Conservation (phyloP, 306 rosid genomes). For the Pterocarpus macrocarpus region DNA sequence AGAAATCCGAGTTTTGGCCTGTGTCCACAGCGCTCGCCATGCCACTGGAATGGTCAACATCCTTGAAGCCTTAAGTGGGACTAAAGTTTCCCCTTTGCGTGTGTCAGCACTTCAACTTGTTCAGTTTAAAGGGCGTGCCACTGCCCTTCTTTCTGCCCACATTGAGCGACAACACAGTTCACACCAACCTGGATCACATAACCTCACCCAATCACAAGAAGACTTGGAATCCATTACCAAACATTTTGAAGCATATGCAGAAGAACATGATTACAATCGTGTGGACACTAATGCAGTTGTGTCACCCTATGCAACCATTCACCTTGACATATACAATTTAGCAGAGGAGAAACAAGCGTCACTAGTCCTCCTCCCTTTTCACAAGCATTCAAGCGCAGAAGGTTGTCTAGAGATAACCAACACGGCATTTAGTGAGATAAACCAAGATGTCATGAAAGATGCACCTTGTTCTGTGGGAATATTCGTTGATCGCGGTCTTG, state of each 20-base stretch:
- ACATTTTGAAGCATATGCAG: slow-evolving; percentile 29
- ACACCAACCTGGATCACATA: background rate
- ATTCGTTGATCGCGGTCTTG: slow-evolving; percentile 51
- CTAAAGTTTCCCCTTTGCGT: slow-evolving; percentile 36
- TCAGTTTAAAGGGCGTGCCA: slow-evolving; percentile 42
- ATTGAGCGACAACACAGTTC: background rate
- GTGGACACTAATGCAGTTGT: slow-evolving; percentile 47
- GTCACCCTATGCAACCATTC: slow-evolving; percentile 55
- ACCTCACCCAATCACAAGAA: slow-evolving; percentile 43
- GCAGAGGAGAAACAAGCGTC: slow-evolving; percentile 50
- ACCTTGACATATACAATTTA: slow-evolving; percentile 52
- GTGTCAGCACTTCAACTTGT: slow-evolving; percentile 52
- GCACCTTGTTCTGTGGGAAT: slow-evolving; percentile 57
- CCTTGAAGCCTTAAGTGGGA: slow-evolving; percentile 37
- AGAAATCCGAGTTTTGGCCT: slow-evolving; percentile 47
- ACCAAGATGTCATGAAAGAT: slow-evolving; percentile 48
- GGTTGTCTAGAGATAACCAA: slow-evolving; percentile 44
- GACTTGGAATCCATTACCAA: slow-evolving; percentile 46
- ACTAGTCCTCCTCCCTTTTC: slow-evolving; percentile 56
- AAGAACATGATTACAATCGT: background rate
- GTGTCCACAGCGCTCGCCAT: slow-evolving; percentile 52
- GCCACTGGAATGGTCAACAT: slow-evolving; percentile 47
- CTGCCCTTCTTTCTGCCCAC: slow-evolving; percentile 46
- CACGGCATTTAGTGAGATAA: slow-evolving; percentile 23
- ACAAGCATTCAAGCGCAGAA: slow-evolving; percentile 47